Evolutionary conservation across 1,284 basidiomycete genomes (phyloP), one percentile per base, ranked within the genome.

Genomic region (Apiotrichum brassicae): DNA sequence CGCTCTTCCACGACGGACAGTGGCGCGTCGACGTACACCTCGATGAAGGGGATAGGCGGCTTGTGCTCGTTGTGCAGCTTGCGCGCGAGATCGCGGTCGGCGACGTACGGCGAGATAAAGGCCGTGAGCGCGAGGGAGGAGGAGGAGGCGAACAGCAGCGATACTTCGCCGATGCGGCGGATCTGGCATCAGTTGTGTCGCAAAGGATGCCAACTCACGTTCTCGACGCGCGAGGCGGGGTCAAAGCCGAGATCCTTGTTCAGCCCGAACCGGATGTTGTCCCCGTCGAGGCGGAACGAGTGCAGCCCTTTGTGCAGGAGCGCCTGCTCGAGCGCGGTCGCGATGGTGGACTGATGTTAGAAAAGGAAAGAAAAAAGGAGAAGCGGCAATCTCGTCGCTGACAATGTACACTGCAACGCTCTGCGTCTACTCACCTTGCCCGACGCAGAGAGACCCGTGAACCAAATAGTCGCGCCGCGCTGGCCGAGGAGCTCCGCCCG

Each of bases 231-330:
- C 44, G 92, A 93, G 66, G 84, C 85, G 66, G 92, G 92, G 63
- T 92, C 88, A 68, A 99, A 99, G 1, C 94, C 92, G 43, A 99
- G 83, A 68, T 98, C 94, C 76, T 90, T 97, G 81, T 98, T 98
- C 42, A 99, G 77, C 9, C 95, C 95, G 65, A 97, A 94, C 50
- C 94, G 83, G 55, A 98, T 79, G 74, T 98, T 98, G 77, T 98
- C 94, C 4, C 94, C 94, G 67, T 99, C 94, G 22, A 99, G 79
- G 36, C 94, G 83, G 76, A 95, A 98, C 36, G 85, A 77, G 63
- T 89, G 90, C 64, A 87, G 88, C 55, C 82, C 80, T 49, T 85
- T 77, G 73, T 93, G 87, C 47, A 99, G 79, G 14, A 99, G 81
- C 70, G 94, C 88, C 73, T 97, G 92, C 73, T 99, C 94, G 59